phyloP scores from a whole-genome alignment of 768 basidiomycete species.

The Kwoniella dendrophila region DNA sequence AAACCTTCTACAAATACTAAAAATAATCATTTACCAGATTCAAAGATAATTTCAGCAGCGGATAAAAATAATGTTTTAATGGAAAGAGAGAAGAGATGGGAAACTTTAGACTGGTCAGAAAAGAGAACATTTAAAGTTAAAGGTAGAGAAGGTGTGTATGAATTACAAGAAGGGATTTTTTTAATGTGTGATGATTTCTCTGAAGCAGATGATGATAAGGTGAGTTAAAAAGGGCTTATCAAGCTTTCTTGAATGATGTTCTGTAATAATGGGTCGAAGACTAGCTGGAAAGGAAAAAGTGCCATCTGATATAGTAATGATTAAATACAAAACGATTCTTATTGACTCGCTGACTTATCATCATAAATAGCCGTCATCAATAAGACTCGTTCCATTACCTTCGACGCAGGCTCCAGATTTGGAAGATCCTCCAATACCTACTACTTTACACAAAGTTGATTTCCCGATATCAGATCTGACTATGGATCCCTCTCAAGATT shows the following conservation, averaged over 20 bases:
- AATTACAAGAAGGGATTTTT: conserved; percentile 54
- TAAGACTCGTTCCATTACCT: conserved; percentile 51
- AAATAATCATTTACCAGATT: neutral
- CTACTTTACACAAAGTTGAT: conserved; percentile 28
- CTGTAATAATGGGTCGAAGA: no score
- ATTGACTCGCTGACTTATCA: neutral
- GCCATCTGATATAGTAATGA: no score
- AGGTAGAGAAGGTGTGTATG: conserved; percentile 50
- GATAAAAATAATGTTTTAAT: conserved; percentile 34
- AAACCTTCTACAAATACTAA: conserved; percentile 11
- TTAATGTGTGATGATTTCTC: conserved; percentile 47
- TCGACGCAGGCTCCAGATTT: conserved; percentile 38
- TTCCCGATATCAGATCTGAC: conserved; percentile 54
- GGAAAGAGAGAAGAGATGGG: conserved; percentile 40
- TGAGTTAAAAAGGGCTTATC: no score
- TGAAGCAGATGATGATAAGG: conserved; percentile 31
- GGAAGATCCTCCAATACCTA: conserved; percentile 31
- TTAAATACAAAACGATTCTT: neutral
- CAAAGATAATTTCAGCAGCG: conserved; percentile 18
- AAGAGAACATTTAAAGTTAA: conserved; percentile 28
- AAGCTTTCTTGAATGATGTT: no score
- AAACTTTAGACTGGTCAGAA: conserved; percentile 23
- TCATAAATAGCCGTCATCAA: conserved; percentile 29
- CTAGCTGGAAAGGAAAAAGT: neutral
- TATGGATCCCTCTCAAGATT: conserved; percentile 69